A percentile compares a stretch with the other conserved stretches of the same genome.
phyloP scores from a whole-genome alignment of 192 early-diverging fungal species.

The Mortierella claussenii region DNA sequence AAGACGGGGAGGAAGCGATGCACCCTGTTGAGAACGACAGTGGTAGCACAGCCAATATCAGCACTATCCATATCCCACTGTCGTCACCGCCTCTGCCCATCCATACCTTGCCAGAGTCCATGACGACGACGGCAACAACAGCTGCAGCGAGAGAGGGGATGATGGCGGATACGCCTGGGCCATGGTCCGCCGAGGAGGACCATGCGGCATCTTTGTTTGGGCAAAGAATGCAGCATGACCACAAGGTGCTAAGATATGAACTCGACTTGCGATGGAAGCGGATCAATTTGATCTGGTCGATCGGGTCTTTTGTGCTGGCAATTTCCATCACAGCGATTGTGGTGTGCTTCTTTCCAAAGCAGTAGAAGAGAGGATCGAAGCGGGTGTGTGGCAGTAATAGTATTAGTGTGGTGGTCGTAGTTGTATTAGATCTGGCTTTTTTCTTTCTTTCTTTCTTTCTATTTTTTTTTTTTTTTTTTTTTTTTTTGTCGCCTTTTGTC shows the following conservation, averaged over 20 bases:
- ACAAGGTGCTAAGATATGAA: constrained; percentile 27
- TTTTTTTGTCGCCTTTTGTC: background rate
- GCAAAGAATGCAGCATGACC: constrained; percentile 25
- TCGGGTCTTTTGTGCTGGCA: constrained; percentile 28
- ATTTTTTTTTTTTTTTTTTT: background rate
- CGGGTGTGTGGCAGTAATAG: no score
- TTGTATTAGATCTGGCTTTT: background rate
- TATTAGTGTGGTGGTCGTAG: no score
- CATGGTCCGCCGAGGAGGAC: constrained; percentile 21
- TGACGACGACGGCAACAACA: no score
- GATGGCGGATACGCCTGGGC: constrained; percentile 11
- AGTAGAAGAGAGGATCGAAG: background rate
- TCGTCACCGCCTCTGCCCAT: no score
- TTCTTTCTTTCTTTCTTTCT: constrained; percentile 3
- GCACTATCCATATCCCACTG: background rate
- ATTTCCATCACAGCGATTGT: constrained; percentile 18
- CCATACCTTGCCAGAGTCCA: no score
- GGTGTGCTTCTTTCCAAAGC: background rate
- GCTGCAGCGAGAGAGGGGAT: no score
- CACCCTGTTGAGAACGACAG: no score
- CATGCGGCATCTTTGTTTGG: constrained; percentile 21
- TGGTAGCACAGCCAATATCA: no score
- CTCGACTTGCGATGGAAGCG: constrained; percentile 25
- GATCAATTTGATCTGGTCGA: constrained; percentile 35
- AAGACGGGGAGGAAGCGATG: no score